Percentiles rank a stretch among this genome's conserved stretches.
Evolutionary conservation across 2,329 filamentous ascomycete genomes (phyloP).

Genomic region (Aureobasidium lini): DNA sequence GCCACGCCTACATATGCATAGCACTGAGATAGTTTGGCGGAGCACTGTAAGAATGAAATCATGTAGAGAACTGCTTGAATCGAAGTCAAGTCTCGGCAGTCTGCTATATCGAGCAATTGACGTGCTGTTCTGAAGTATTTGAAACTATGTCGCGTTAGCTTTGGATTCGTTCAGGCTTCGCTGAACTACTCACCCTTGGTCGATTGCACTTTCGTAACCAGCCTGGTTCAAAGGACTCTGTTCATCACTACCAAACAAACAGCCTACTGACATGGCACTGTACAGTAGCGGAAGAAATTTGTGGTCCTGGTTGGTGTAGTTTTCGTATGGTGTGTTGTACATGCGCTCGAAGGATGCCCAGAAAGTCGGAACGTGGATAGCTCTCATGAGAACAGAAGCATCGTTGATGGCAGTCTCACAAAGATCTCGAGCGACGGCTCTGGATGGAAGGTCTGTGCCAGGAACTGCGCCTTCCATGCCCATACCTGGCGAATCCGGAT

Average conservation of each 20-base stretch:
- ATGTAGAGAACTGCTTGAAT: slow-evolving; percentile 47
- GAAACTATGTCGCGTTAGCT: slow-evolving; percentile 28
- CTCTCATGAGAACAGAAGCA: slow-evolving; percentile 56
- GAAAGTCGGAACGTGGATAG: slow-evolving; percentile 76
- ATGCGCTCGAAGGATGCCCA: slow-evolving; percentile 68
- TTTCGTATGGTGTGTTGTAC: slow-evolving; percentile 56
- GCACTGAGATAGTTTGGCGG: slow-evolving; percentile 45
- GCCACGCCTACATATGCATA: slow-evolving; percentile 47
- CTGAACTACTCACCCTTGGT: slow-evolving; percentile 37
- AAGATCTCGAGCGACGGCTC: slow-evolving; percentile 48
- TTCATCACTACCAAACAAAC: slow-evolving; percentile 38
- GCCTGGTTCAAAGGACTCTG: slow-evolving; percentile 28
- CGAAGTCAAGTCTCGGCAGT: slow-evolving; percentile 43
- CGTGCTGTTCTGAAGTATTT: slow-evolving; percentile 43
- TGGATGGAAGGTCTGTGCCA: slow-evolving; percentile 60
- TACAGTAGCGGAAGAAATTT: slow-evolving; percentile 43
- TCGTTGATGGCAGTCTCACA: slow-evolving; percentile 56
- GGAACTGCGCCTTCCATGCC: slow-evolving; percentile 46
- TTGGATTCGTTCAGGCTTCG: too few relatives aligned
- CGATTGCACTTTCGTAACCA: slow-evolving; percentile 39
- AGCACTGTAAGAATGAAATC: slow-evolving; percentile 47
- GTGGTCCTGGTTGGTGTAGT: slow-evolving; percentile 39
- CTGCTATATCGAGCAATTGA: slow-evolving; percentile 45
- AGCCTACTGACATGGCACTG: slow-evolving; percentile 41
- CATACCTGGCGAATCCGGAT: slow-evolving; percentile 56